These are phyloP conservation scores for Lipomyces oligophaga DNA, from an alignment of 805 yeast genomes.

Conservation along the genomic window DNA sequence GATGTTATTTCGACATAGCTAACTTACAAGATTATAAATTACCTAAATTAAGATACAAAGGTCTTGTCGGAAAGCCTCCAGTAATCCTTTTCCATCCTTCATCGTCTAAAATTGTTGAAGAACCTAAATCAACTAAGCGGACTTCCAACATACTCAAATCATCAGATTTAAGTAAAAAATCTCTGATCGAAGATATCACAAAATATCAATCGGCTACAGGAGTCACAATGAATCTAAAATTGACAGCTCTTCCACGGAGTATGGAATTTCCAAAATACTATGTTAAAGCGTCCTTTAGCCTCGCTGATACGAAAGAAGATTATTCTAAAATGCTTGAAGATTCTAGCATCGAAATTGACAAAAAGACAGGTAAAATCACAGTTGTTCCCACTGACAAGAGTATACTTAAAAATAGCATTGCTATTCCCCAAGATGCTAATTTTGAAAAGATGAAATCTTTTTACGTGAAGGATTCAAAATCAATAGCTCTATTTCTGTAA, in stretches of 20 bases:
- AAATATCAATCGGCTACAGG: not conserved
- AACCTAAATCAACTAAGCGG: not conserved
- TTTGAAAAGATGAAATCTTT: constrained; percentile 3
- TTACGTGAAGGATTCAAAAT: constrained; percentile 11
- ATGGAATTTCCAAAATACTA: not conserved
- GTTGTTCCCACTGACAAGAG: not conserved
- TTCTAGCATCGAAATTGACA: constrained; percentile 9
- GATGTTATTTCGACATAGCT: not conserved
- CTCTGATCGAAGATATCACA: constrained; percentile 6
- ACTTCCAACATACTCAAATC: too few species aligned
- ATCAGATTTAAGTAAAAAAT: too few species aligned
- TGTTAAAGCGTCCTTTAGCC: too few species aligned
- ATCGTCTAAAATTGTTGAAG: not conserved
- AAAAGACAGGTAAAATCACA: not conserved
- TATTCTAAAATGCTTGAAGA: constrained; percentile 4
- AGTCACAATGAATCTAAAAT: not conserved
- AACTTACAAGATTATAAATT: constrained; percentile 43
- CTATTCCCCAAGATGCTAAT: constrained; percentile 4
- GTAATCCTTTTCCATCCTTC: constrained; percentile 1
- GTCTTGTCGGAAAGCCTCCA: constrained; percentile 35
- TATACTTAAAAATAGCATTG: not conserved
- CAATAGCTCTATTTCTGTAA: constrained; percentile 17
- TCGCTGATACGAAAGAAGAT: not conserved
- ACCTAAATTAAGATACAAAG: constrained; percentile 74
- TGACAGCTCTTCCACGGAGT: not conserved